Percentiles rank a stretch among this genome's conserved stretches.
Evolutionary conservation across 2,329 filamentous ascomycete genomes (phyloP).

Genomic region (Cyphellophora attinorum): DNA sequence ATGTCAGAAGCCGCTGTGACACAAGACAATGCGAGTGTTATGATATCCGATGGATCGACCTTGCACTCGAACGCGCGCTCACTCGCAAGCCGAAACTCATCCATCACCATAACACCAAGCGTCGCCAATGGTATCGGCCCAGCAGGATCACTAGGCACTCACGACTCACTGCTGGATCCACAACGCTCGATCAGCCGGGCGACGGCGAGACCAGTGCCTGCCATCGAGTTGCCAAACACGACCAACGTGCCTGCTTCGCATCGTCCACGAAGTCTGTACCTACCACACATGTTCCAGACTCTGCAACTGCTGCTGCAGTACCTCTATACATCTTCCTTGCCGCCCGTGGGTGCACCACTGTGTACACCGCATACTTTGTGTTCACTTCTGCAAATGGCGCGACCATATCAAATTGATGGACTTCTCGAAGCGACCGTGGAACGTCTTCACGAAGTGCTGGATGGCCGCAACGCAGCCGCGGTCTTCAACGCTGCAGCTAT

Average conservation of each 20-base stretch:
- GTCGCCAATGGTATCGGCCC: conserved; percentile 21
- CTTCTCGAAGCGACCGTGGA: conserved; percentile 88
- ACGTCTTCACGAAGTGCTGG: conserved; percentile 75
- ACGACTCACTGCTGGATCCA: conserved; percentile 11
- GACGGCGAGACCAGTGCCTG: conserved; percentile 21
- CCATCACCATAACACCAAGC: conserved; percentile 69
- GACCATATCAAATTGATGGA: conserved; percentile 88
- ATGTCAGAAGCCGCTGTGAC: conserved; percentile 67
- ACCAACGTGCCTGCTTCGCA: conserved; percentile 46
- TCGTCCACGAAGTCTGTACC: conserved; percentile 76
- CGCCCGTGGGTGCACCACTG: conserved; percentile 62
- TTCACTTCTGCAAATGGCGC: conserved; percentile 83
- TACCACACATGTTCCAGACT: conserved; percentile 85
- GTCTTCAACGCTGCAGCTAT: conserved; percentile 98
- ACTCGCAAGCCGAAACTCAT: conserved; percentile 53
- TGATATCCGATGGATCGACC: conserved; percentile 59
- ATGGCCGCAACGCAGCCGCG: conserved; percentile 87
- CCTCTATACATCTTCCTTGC: conserved; percentile 84
- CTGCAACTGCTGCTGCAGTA: conserved; percentile 85
- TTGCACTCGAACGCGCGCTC: conserved; percentile 52
- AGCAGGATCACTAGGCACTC: conserved; percentile 3
- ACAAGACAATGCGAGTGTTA: conserved; percentile 38
- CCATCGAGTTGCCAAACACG: conserved; percentile 44
- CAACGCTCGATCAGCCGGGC: conserved; percentile 16
- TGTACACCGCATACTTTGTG: conserved; percentile 94